Evolutionary conservation across 495 filamentous ascomycete genomes (phyloP).

Genomic region (Xylaria acuta): DNA sequence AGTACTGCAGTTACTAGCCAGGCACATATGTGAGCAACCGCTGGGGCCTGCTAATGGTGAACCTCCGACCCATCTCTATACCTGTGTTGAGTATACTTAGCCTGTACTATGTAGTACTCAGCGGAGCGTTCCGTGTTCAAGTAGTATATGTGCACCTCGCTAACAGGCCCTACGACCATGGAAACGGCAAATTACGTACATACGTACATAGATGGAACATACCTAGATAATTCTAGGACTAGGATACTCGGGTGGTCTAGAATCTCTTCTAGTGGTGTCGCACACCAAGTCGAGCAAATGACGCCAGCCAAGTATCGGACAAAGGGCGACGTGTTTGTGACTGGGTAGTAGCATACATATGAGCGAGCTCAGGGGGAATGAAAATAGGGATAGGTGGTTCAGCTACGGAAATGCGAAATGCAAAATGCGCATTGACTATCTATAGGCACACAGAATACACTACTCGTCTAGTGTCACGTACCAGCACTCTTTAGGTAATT

Average conservation of each 20-base stretch:
- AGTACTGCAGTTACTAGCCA: constrained; percentile 10
- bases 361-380: neutral
- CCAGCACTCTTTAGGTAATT: constrained; percentile 14
- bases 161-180: neutral
- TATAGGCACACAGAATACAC: neutral
- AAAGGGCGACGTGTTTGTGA: neutral
- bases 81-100: neutral
- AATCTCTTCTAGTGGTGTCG: neutral
- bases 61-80: constrained; percentile 4
- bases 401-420: constrained; percentile 5
- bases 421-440: neutral
- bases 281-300: neutral
- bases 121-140: constrained; percentile 17
- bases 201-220: constrained; percentile 8
- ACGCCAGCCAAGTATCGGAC: constrained; percentile 14
- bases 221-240: neutral
- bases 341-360: neutral
- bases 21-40: constrained; percentile 14
- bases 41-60: neutral
- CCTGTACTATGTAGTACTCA: neutral
- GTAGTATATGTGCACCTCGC: constrained; percentile 13
- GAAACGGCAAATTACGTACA: constrained; percentile 17
- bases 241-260: neutral
- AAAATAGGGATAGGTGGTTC: neutral
- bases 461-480: constrained; percentile 6